Percentiles rank a stretch among this genome's conserved stretches.
phyloP scores from a whole-genome alignment of 495 filamentous ascomycete genomes.

The Lepraria neglecta region DNA sequence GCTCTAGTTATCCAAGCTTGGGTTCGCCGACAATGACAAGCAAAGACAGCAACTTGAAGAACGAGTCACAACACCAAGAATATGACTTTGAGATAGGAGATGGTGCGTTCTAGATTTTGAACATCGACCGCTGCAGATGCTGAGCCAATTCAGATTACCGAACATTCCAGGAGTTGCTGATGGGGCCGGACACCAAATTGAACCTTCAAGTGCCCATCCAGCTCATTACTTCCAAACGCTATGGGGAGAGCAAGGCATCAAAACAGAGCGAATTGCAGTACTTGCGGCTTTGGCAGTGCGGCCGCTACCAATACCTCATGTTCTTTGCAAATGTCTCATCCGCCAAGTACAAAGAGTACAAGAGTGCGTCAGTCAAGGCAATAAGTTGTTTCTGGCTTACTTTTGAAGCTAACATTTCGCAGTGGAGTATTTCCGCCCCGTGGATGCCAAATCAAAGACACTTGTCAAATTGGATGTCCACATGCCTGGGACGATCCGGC shows the following conservation, averaged over 20 bases:
- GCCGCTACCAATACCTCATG: constrained; percentile 17
- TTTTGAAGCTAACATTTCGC: background rate
- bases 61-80: constrained; percentile 14
- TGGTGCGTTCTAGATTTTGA: background rate
- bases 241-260: constrained; percentile 1
- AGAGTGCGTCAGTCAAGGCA: background rate
- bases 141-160: constrained; percentile 10
- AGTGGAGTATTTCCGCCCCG: constrained; percentile 18
- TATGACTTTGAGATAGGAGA: constrained; percentile 17
- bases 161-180: constrained; percentile 20
- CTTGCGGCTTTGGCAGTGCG: constrained; percentile 18
- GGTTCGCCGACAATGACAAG: constrained; percentile 12
- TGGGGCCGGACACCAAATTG: constrained; percentile 16
- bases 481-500: constrained; percentile 14
- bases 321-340: constrained; percentile 19
- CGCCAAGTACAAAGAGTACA: constrained; percentile 13
- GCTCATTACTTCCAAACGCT: constrained; percentile 15
- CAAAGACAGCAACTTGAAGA: constrained; percentile 3
- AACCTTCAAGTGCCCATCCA: constrained; percentile 16
- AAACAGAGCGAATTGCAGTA: constrained; percentile 19
- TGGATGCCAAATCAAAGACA: constrained; percentile 20
- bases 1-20: background rate
- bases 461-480: constrained; percentile 14
- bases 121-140: background rate
- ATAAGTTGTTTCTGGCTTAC: background rate